Conservation (phyloP, 2,329 filamentous ascomycete species). For the Cytospora leucostoma region DNA sequence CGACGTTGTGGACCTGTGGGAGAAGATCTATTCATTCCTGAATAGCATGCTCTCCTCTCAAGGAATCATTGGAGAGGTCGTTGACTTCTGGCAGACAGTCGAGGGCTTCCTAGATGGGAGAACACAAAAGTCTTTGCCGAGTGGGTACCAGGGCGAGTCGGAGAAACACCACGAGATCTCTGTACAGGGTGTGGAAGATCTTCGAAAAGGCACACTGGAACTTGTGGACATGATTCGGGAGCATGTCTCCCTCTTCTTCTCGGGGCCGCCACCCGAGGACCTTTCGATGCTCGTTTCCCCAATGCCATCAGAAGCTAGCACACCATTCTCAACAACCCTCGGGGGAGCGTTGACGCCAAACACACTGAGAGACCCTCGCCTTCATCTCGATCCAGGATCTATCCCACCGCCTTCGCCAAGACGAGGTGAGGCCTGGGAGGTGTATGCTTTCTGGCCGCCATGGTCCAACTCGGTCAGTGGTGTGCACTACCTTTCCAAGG, state of each 20-base stretch:
- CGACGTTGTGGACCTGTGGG: conserved; percentile 89
- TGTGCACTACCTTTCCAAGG: conserved; percentile 84
- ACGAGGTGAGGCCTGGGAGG: conserved; percentile 85
- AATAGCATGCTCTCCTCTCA: conserved; percentile 72
- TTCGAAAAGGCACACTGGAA: conserved; percentile 78
- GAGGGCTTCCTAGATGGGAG: conserved; percentile 87
- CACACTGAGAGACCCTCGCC: conserved; percentile 68
- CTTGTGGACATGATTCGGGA: conserved; percentile 83
- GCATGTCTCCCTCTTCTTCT: conserved; percentile 78
- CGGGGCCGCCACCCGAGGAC: conserved; percentile 85
- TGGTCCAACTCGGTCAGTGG: conserved; percentile 89
- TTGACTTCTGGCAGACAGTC: conserved; percentile 92
- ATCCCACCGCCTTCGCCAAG: conserved; percentile 75
- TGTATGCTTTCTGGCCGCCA: conserved; percentile 94
- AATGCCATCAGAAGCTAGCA: conserved; percentile 66
- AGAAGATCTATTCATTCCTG: conserved; percentile 77
- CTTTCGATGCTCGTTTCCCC: conserved; percentile 86
- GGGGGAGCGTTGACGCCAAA: conserved; percentile 51
- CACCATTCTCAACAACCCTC: conserved; percentile 58
- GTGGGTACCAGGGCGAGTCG: conserved; percentile 80
- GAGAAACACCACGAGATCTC: conserved; percentile 79
- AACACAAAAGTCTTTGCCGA: conserved; percentile 76
- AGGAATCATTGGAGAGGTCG: conserved; percentile 83
- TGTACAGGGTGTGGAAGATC: conserved; percentile 65
- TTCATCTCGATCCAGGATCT: conserved; percentile 77